phyloP scores from a whole-genome alignment of 768 basidiomycete species.

The Collybia sp. region DNA sequence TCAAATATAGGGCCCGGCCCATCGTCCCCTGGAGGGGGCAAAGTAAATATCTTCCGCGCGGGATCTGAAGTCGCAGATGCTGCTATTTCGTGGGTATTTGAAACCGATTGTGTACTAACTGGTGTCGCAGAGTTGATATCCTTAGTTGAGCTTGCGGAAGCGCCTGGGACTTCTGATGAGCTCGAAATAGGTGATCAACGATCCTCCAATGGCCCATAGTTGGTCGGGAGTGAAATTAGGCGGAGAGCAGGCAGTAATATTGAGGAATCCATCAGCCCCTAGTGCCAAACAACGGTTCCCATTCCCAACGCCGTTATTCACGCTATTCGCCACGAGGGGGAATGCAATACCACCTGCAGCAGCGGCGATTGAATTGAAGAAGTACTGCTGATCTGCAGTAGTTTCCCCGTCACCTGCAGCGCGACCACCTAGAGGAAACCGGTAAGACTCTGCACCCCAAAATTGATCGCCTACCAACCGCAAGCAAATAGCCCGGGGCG shows the following conservation, averaged over 20 bases:
- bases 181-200: no score
- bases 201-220: constrained; percentile 10
- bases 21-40: constrained; percentile 13
- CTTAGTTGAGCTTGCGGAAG: background rate
- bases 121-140: background rate
- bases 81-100: no score
- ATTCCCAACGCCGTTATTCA: constrained; percentile 17
- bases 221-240: constrained; percentile 20
- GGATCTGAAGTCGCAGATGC: background rate
- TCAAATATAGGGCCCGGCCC: constrained; percentile 20
- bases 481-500: constrained; percentile 18
- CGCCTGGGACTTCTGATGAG: no score
- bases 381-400: constrained; percentile 18
- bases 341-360: constrained; percentile 17
- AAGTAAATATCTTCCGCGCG: constrained; percentile 13
- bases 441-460: background rate
- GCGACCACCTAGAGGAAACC: constrained; percentile 13
- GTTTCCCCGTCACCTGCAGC: constrained; percentile 21
- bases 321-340: constrained; percentile 13
- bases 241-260: constrained; percentile 18
- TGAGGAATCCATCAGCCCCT: constrained; percentile 17
- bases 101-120: no score
- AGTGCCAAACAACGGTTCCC: constrained; percentile 22
- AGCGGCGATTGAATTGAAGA: constrained; percentile 16
- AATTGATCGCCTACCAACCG: constrained; percentile 4